Evolutionary conservation across 163 green algal genomes (phyloP).

Genomic region (Trebouxiophyceae sp.): DNA sequence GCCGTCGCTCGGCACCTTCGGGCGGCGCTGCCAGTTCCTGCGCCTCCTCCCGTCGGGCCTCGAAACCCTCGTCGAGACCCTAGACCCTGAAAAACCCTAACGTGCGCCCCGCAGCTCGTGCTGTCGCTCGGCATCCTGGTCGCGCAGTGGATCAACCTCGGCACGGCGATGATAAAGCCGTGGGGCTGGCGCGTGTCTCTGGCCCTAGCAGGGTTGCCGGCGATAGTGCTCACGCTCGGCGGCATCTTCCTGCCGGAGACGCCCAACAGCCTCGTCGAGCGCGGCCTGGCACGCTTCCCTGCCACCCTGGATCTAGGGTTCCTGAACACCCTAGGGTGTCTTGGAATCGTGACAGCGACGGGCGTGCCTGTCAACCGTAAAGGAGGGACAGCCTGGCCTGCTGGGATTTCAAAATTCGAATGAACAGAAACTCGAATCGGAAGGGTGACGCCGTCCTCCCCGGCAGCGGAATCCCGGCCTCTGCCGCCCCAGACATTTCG

Average conservation of each 20-base stretch:
- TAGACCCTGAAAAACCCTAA: too few relatives aligned
- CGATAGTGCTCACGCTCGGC: constrained; percentile 16
- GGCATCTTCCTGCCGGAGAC: constrained; percentile 31
- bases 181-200: constrained; percentile 40
- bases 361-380: not conserved
- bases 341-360: too few relatives aligned
- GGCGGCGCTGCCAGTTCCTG: too few relatives aligned
- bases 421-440: too few relatives aligned
- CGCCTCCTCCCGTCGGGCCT: too few relatives aligned
- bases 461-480: too few relatives aligned
- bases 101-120: constrained; percentile 13
- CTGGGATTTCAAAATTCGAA: too few relatives aligned
- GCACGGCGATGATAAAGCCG: constrained; percentile 12
- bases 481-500: too few relatives aligned
- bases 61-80: too few relatives aligned
- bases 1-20: too few relatives aligned
- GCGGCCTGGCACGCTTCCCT: constrained; percentile 10
- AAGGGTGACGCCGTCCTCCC: too few relatives aligned
- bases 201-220: constrained; percentile 19
- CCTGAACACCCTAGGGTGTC: too few relatives aligned
- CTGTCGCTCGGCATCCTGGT: constrained; percentile 39
- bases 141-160: constrained; percentile 52
- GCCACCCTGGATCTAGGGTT: not conserved
- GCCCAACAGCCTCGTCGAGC: constrained; percentile 25
- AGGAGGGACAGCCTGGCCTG: not conserved